Base-by-base conservation (phyloP, 176 grass and related monocot species). In the Aegilops bicornis region DNA sequence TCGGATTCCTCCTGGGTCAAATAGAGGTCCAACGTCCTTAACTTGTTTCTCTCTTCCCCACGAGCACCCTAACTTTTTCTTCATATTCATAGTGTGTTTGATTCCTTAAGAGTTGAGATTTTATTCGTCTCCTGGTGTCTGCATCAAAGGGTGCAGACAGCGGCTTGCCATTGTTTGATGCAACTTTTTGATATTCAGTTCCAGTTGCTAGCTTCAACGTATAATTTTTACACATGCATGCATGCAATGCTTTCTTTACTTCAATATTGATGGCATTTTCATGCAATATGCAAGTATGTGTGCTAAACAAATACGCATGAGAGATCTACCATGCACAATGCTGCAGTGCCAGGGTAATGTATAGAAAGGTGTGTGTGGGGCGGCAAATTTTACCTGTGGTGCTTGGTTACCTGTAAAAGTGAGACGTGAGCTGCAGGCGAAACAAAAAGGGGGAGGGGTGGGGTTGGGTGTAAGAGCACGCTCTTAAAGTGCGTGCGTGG, bases 1-100 rank as follows among this genome's bases (percentile, higher is more conserved):
- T 95, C 63, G 89, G 87, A 87, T 95, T 95, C 84, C 94, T 95
- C 37, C 72, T 91, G 13, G 64, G 52, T 88, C 94, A 95, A 91
- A 95, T 95, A 61, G 84, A 95, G 94, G 94, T 95, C 50, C 30
- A 89, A 85, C 43, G 56, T 76, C 72, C 73, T 65, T 79, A 64
- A 48, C 37, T 45, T 69, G 20, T 59, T 7, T 6, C 50, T 59
- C 65, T 29, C 30, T 10, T 4, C 37, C n/a, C 58, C 52, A 64
- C 56, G 20, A 59, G 20, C 56, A 20, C 1, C 56, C 56, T 19
- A 22, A 59, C 3, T 59, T 58, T 58, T 16, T 58, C 54, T 7
- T 59, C 56, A 22, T 22, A 20, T 7, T 22, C 56, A 1, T 22
- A 22, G 56, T 56, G 5, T 20, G 7, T 56, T 56, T 56, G 5